Percentiles rank a stretch among this genome's conserved stretches.
These are phyloP conservation scores for Euryodendron excelsum DNA, from an alignment of 148 eudicot species.

Conservation along the genomic window DNA sequence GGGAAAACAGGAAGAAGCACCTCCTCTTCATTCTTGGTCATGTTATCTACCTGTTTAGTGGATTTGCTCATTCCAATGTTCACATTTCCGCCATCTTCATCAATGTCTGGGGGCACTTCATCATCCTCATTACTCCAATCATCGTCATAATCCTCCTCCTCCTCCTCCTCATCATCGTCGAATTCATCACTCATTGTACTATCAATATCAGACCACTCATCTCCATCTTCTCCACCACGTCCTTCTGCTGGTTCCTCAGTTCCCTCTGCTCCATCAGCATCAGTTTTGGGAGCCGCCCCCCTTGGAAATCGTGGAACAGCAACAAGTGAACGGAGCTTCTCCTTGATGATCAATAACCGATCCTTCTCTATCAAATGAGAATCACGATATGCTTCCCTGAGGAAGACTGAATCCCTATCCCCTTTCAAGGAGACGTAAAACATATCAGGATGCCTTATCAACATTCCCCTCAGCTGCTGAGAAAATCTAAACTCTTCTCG, in stretches of 20 bases:
- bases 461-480: slow-evolving; percentile 93
- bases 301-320: slow-evolving; percentile 52
- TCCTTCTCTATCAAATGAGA: slow-evolving; percentile 86
- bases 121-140: slow-evolving; percentile 74
- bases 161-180: slow-evolving; percentile 35
- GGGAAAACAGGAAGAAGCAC: slow-evolving; percentile 59
- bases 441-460: slow-evolving; percentile 98
- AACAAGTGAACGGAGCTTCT: slow-evolving; percentile 89
- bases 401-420: slow-evolving; percentile 90
- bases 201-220: slow-evolving; percentile 84
- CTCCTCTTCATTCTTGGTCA: slow-evolving; percentile 40
- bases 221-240: slow-evolving; percentile 50
- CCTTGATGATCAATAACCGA: slow-evolving; percentile 68
- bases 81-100: slow-evolving; percentile 45
- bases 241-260: slow-evolving; percentile 28
- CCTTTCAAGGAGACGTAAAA: slow-evolving; percentile 96
- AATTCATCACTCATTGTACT: slow-evolving; percentile 41
- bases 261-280: slow-evolving; percentile 27
- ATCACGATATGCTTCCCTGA: slow-evolving; percentile 87
- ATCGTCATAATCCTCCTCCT: slow-evolving; percentile 51
- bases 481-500: slow-evolving; percentile 96
- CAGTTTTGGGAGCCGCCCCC: slow-evolving; percentile 40
- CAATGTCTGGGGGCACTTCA: slow-evolving; percentile 76
- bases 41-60: slow-evolving; percentile 30
- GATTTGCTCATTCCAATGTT: slow-evolving; percentile 38